A percentile compares a stretch with the other conserved stretches of the same genome.
Evolutionary conservation across 495 filamentous ascomycete genomes (phyloP).

Genomic region (Penicillium cataractarum): DNA sequence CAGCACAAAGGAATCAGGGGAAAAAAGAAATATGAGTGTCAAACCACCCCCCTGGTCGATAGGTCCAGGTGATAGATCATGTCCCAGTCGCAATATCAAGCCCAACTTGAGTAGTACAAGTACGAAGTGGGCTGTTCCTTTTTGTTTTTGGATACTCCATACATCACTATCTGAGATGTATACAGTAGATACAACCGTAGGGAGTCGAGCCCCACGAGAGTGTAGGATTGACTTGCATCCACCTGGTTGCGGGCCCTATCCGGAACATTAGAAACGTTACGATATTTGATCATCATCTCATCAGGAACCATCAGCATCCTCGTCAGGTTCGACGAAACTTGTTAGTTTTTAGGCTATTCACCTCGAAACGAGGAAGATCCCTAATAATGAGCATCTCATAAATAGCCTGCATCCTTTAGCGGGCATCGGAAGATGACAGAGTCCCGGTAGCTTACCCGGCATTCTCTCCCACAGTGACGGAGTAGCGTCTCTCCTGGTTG

Average conservation of each 20-base stretch:
- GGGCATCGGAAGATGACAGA: constrained; percentile 4
- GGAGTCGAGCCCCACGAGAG: neutral
- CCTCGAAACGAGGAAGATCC: too few relatives aligned
- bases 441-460: constrained; percentile 7
- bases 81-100: neutral
- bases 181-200: neutral
- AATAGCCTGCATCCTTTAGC: neutral
- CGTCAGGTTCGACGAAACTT: too few relatives aligned
- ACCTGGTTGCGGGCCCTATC: neutral
- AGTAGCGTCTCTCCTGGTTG: constrained; percentile 14
- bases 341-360: neutral
- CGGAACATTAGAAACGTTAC: neutral
- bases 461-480: too few relatives aligned
- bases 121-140: neutral
- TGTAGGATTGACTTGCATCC: neutral
- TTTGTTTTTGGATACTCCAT: neutral
- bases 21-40: constrained; percentile 4
- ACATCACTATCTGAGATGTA: neutral
- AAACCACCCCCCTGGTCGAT: constrained; percentile 3
- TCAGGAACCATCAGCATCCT: neutral
- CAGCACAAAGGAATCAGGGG: neutral
- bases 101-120: neutral
- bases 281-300: neutral
- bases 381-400: neutral
- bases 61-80: constrained; percentile 23